Percentiles rank a stretch among this genome's conserved stretches.
Conservation (phyloP, 2,329 filamentous ascomycete genomes). For the Neopestalotiopsis sp. region DNA sequence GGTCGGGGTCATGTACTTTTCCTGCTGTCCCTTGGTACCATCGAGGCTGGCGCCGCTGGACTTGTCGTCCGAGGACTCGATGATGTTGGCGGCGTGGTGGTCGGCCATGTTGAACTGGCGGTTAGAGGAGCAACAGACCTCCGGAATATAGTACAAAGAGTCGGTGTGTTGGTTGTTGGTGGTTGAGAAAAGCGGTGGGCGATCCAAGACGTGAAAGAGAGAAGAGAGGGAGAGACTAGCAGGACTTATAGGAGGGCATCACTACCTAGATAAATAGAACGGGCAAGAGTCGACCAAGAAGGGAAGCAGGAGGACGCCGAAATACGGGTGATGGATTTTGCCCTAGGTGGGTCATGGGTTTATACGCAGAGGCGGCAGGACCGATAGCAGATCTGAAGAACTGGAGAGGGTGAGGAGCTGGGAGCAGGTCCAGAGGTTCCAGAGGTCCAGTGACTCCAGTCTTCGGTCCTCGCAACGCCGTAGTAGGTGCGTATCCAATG, state of each 20-base stretch:
- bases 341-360: conserved; percentile 16
- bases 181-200: neutral
- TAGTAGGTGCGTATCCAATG: neutral
- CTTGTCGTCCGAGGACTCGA: conserved; percentile 17
- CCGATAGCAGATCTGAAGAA: conserved; percentile 12
- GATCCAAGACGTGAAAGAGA: neutral
- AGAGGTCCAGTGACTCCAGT: too few species aligned
- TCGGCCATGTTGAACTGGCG: conserved; percentile 19
- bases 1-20: neutral
- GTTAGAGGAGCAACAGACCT: neutral
- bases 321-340: conserved; percentile 14
- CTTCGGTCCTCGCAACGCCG: too few species aligned
- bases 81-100: conserved; percentile 10
- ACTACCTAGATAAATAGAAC: conserved; percentile 6
- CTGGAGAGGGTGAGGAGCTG: neutral
- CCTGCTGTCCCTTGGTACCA: conserved; percentile 11
- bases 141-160: neutral
- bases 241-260: neutral
- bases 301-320: conserved; percentile 12
- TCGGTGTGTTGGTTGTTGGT: neutral
- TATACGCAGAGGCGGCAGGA: conserved; percentile 6
- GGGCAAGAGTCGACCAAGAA: neutral
- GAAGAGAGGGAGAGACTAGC: neutral
- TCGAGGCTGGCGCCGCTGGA: conserved; percentile 15
- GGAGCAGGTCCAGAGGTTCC: too few species aligned